Evolutionary conservation across 2,329 filamentous ascomycete species (phyloP).

Genomic region (Lachnum nothofagi): DNA sequence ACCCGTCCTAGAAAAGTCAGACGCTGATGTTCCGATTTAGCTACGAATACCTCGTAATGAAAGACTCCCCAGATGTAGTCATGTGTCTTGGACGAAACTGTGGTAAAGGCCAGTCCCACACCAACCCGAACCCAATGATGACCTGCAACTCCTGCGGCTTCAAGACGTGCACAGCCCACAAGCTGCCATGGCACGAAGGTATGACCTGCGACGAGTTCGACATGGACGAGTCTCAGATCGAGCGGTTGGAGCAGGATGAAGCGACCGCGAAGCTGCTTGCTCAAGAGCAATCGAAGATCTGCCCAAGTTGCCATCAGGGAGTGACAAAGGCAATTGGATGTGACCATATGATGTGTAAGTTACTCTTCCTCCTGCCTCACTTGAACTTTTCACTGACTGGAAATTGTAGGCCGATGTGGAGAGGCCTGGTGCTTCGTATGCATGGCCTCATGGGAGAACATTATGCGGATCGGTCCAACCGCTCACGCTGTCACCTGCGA

Average conservation of each 20-base stretch:
- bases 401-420: slow-evolving; percentile 18
- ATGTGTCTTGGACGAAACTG: slow-evolving; percentile 22
- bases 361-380: background rate
- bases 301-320: slow-evolving; percentile 20
- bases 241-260: slow-evolving; percentile 24
- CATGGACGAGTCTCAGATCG: slow-evolving; percentile 17
- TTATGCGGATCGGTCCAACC: slow-evolving; percentile 15
- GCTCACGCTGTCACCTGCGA: slow-evolving; percentile 17
- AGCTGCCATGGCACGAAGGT: slow-evolving; percentile 24
- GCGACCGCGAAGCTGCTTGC: slow-evolving; percentile 25
- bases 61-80: slow-evolving; percentile 8
- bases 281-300: slow-evolving; percentile 15
- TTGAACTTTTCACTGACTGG: background rate
- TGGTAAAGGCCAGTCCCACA: slow-evolving; percentile 17
- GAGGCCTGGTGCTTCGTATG: slow-evolving; percentile 24
- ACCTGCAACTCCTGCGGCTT: slow-evolving; percentile 19
- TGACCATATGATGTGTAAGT: slow-evolving; percentile 25
- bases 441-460: slow-evolving; percentile 20
- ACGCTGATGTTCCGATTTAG: slow-evolving; percentile 1
- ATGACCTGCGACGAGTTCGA: slow-evolving; percentile 25
- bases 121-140: slow-evolving; percentile 16
- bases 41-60: slow-evolving; percentile 17
- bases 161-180: slow-evolving; percentile 21
- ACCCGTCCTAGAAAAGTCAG: too few species aligned
- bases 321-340: slow-evolving; percentile 20